Base-by-base conservation (phyloP, 108 stramenopile genomes). In the Schizochytrium sp. region DNA sequence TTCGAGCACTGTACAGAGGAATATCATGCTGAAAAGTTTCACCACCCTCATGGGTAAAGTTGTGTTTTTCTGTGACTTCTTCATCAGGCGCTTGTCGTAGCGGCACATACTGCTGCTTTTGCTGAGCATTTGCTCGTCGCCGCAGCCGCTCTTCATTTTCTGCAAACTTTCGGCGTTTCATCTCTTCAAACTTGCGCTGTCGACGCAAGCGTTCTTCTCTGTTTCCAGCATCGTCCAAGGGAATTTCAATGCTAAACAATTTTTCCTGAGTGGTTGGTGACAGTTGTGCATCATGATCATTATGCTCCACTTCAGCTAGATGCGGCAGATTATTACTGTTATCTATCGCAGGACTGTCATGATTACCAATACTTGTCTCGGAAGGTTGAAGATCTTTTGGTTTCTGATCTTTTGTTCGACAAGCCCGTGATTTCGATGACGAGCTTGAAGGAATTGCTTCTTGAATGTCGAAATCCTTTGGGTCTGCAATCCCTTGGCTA, bases 191-290 rank as follows among this genome's bases (percentile, higher is more conserved):
- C 15, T 38, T 69, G 64, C 64, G 64, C 28, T 69, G 64, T 38
- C 64, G 64, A 1, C 64, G 64, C 12, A 0, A 0, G 13, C 57
- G 57, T 7, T 69, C 28, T 69, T 69, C 12, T 8, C 42, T 44
- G 28, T 69, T 38, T 28, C 28, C 28, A 38, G 40, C 15, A 44
- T 38, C 64, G 64, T 69, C 28, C 40, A 69, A 7, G 2, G 64
- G 64, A 15, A 69, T 69, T 15, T 69, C 64, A 38, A 69, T 69
- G 64, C 64, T 69, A 15, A 69, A 69, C 5, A 69, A 44, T 44
- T 69, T 69, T 38, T 69, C 64, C 15, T 69, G 64, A 8, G 64
- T 38, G 2, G 10, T 38, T 15, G 19, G 19, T 15, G 64, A 12
- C 1, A 38, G 42, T 38, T 69, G 42, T 7, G 40, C 64, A 44